Evolutionary conservation across 2,329 filamentous ascomycete genomes (phyloP).

Genomic region (Pseudopyricularia javanii): DNA sequence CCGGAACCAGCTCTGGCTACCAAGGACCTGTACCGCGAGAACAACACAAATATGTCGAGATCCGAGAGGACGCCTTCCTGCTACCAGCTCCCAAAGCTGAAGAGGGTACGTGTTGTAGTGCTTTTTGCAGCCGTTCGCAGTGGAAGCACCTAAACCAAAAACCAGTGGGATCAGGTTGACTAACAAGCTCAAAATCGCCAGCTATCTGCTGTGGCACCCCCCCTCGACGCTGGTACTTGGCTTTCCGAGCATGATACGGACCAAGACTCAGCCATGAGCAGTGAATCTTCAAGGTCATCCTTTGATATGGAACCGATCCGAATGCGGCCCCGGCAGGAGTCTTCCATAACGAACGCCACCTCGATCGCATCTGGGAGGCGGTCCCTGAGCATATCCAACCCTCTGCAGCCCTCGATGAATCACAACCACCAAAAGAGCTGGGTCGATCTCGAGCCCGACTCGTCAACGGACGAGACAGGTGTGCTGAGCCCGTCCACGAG

Average conservation of each 20-base stretch:
- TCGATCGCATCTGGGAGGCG: constrained; percentile 23
- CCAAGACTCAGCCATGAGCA: constrained; percentile 13
- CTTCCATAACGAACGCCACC: constrained; percentile 26
- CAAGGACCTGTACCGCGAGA: background rate
- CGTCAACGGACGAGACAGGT: background rate
- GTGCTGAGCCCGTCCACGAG: background rate
- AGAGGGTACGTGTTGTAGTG: background rate
- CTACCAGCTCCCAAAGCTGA: background rate
- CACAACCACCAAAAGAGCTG: constrained; percentile 9
- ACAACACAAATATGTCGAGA: background rate
- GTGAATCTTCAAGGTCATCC: constrained; percentile 16
- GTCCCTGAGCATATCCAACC: constrained; percentile 13
- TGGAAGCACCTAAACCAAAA: no score
- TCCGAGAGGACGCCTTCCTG: background rate
- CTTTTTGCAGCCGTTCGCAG: background rate
- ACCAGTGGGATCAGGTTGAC: no score
- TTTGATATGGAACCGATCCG: constrained; percentile 19
- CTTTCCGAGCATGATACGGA: constrained; percentile 6
- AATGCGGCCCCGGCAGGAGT: constrained; percentile 20
- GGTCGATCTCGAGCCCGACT: constrained; percentile 13
- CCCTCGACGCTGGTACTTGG: background rate
- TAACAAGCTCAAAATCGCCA: background rate
- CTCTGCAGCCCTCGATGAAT: background rate
- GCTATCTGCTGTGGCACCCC: background rate
- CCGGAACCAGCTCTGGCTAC: constrained; percentile 15